Percentiles rank a stretch among this genome's conserved stretches.
phyloP scores from a whole-genome alignment of 495 filamentous ascomycete genomes.

The Aspergillus campestris region DNA sequence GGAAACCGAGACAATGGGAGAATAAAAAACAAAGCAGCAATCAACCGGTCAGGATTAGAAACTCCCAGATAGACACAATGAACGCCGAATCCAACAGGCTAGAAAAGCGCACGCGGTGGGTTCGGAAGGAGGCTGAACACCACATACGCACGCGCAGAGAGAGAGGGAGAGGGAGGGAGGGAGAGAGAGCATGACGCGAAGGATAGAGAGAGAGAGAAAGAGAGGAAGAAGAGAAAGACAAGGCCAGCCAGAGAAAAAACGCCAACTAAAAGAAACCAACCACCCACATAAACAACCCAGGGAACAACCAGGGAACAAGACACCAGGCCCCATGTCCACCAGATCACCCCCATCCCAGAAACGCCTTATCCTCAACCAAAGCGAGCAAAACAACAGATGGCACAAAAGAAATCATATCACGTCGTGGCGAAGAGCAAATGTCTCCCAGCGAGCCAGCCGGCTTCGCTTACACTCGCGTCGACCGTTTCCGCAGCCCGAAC shows the following conservation, averaged over 20 bases:
- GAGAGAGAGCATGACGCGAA: too few species aligned
- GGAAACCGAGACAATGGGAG: too few species aligned
- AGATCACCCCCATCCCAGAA: too few species aligned
- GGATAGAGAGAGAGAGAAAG: conserved; percentile 1
- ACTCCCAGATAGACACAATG: neutral
- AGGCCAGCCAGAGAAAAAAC: conserved; percentile 2
- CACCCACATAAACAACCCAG: conserved; percentile 5
- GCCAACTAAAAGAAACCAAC: too few species aligned
- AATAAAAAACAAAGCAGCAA: too few species aligned
- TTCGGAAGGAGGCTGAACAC: too few species aligned
- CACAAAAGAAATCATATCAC: conserved; percentile 1
- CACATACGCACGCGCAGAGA: neutral
- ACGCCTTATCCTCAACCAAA: neutral
- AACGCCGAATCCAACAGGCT: neutral
- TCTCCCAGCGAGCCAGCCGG: neutral
- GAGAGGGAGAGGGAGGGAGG: neutral
- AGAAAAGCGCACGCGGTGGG: too few species aligned
- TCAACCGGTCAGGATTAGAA: too few species aligned
- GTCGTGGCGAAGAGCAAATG: conserved; percentile 1
- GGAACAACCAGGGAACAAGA: neutral
- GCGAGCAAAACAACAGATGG: neutral
- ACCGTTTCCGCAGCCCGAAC: conserved; percentile 46
- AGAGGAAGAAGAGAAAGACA: conserved; percentile 1
- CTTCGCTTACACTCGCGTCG: conserved; percentile 15
- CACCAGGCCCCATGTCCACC: too few species aligned